Conservation (phyloP, 441 rosid genomes). For the Brassica hybrid region DNA sequence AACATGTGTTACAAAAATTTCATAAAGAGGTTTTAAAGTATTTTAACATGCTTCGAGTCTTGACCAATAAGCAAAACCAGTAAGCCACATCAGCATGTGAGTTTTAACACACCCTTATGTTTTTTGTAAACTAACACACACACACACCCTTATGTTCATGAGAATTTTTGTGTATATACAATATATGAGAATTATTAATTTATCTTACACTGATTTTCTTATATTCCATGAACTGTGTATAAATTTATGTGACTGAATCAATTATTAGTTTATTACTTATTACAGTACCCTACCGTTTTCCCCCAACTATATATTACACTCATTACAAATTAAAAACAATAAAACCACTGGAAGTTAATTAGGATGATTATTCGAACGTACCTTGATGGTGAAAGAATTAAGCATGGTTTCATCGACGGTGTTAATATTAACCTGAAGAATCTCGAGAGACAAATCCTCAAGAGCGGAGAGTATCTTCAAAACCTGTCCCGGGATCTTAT, state of each 20-base stretch:
- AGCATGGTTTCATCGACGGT: conserved; percentile 77
- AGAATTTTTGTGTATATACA: not conserved
- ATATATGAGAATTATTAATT: conserved; percentile 5
- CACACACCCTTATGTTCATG: not conserved
- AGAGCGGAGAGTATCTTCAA: conserved; percentile 73
- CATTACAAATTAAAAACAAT: not conserved
- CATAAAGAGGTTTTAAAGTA: too few relatives aligned
- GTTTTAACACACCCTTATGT: not conserved
- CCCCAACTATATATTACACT: conserved; percentile 18
- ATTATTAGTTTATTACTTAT: conserved; percentile 12
- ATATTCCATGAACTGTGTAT: conserved; percentile 12
- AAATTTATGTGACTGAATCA: conserved; percentile 28
- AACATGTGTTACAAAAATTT: too few relatives aligned
- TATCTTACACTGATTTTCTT: conserved; percentile 17
- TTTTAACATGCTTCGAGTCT: too few relatives aligned
- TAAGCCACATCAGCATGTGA: too few relatives aligned
- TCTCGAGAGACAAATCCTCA: conserved; percentile 83
- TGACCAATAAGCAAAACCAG: too few relatives aligned
- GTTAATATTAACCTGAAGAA: conserved; percentile 65
- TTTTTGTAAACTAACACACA: not conserved
- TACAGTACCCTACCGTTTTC: conserved; percentile 32
- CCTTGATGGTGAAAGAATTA: conserved; percentile 97
- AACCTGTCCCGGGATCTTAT: conserved; percentile 81
- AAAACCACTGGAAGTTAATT: conserved; percentile 1
- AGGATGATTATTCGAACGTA: conserved; percentile 41